These are phyloP conservation scores for Monoraphidium neglectum DNA, from an alignment of 139 green algal genomes.

Conservation along the genomic window DNA sequence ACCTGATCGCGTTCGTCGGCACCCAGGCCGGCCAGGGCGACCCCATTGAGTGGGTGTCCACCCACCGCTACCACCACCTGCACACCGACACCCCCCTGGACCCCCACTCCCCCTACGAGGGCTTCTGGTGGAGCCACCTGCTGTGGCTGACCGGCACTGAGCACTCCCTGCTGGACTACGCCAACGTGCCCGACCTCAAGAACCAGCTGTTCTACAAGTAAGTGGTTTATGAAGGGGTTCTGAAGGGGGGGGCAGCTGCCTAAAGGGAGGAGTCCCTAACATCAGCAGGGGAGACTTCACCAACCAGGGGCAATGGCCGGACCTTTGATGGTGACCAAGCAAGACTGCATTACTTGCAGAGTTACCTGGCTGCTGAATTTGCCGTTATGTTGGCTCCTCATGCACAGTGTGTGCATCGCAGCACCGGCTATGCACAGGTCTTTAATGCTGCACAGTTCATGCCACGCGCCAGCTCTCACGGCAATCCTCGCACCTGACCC, in stretches of 20 bases:
- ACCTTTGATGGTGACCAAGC: too few species aligned
- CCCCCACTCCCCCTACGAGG: slow-evolving; percentile 65
- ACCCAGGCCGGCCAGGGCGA: slow-evolving; percentile 46
- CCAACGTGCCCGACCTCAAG: not conserved
- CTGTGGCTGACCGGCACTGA: slow-evolving; percentile 57
- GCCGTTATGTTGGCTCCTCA: too few species aligned
- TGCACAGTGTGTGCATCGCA: too few species aligned
- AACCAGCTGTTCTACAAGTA: not conserved
- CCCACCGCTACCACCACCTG: slow-evolving; percentile 62
- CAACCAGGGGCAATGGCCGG: too few species aligned
- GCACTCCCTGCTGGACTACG: not conserved
- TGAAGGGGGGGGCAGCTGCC: not conserved
- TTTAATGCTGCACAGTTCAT: too few species aligned
- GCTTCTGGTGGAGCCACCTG: slow-evolving; percentile 57
- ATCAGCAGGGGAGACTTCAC: too few species aligned
- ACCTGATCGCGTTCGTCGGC: slow-evolving; percentile 61
- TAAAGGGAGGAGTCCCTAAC: too few species aligned
- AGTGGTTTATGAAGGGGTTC: not conserved
- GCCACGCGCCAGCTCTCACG: too few species aligned
- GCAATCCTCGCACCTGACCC: too few species aligned
- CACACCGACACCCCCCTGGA: slow-evolving; percentile 61
- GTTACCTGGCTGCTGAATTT: too few species aligned
- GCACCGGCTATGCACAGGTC: too few species aligned
- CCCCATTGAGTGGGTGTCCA: slow-evolving; percentile 62
- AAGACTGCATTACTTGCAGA: too few species aligned